Conservation (phyloP, 768 basidiomycete species). For the Russula foetens region DNA sequence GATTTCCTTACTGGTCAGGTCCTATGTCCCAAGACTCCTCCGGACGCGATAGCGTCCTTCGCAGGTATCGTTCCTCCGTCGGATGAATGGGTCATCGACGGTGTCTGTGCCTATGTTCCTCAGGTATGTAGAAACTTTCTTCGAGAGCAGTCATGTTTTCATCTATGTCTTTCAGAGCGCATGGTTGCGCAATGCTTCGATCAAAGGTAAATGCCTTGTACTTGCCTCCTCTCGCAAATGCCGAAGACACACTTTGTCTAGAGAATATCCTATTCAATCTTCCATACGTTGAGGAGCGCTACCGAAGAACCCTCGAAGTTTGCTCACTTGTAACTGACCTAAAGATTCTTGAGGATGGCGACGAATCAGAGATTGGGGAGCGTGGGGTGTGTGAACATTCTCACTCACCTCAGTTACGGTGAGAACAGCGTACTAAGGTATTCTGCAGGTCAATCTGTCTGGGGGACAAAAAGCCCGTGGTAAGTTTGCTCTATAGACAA, state of each 20-base stretch:
- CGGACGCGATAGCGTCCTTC: constrained; percentile 64
- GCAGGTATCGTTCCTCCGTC: constrained; percentile 32
- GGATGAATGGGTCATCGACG: constrained; percentile 69
- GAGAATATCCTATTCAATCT: constrained; percentile 77
- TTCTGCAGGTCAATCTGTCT: constrained; percentile 36
- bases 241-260: constrained; percentile 15
- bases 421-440: neutral
- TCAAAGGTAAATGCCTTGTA: constrained; percentile 33
- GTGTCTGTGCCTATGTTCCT: constrained; percentile 83
- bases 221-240: neutral
- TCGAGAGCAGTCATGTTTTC: constrained; percentile 11
- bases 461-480: constrained; percentile 51
- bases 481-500: constrained; percentile 21
- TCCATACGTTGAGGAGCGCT: constrained; percentile 65
- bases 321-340: constrained; percentile 69
- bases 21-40: constrained; percentile 76
- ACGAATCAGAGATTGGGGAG: constrained; percentile 83
- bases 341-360: constrained; percentile 79
- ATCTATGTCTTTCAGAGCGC: constrained; percentile 29
- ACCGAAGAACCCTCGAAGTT: constrained; percentile 69
- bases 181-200: constrained; percentile 71
- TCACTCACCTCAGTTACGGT: neutral
- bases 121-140: constrained; percentile 36
- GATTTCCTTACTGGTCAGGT: constrained; percentile 78
- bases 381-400: constrained; percentile 46